A percentile compares a stretch with the other conserved stretches of the same genome.
Conservation (phyloP, 805 yeast species). For the Yamadazyma paraphyllophila region DNA sequence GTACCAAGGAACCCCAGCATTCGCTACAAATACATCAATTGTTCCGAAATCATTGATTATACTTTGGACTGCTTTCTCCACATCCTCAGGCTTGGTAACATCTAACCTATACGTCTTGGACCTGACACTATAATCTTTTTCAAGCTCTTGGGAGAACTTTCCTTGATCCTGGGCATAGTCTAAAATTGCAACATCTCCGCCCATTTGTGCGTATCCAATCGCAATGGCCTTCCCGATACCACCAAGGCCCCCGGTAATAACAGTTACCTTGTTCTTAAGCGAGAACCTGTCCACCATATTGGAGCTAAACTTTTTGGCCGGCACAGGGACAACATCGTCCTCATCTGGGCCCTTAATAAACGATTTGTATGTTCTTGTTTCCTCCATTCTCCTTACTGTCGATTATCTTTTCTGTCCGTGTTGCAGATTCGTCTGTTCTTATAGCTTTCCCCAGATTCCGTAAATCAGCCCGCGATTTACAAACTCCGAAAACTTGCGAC, state of each 20-base stretch:
- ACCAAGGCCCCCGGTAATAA: conserved; percentile 30
- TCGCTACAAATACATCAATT: conserved; percentile 30
- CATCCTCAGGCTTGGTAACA: conserved; percentile 24
- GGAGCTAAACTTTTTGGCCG: conserved; percentile 5
- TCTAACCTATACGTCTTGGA: conserved; percentile 26
- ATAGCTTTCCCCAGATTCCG: conserved; percentile 8
- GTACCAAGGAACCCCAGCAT: conserved; percentile 34
- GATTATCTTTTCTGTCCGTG: background rate
- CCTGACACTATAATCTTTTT: conserved; percentile 21
- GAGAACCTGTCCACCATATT: conserved; percentile 16
- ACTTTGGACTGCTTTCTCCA: conserved; percentile 18
- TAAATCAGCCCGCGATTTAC: conserved; percentile 6
- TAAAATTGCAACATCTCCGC: conserved; percentile 26
- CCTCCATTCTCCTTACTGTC: background rate
- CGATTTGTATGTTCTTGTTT: conserved; percentile 10
- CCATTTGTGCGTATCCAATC: conserved; percentile 26
- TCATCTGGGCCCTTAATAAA: conserved; percentile 16
- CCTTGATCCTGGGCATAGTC: conserved; percentile 23
- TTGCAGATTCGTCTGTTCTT: background rate
- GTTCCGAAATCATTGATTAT: conserved; percentile 27
- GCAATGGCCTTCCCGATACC: conserved; percentile 31
- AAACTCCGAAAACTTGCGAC: conserved; percentile 4
- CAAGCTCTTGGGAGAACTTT: conserved; percentile 19
- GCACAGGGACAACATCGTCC: conserved; percentile 13
- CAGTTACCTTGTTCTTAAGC: conserved; percentile 25